Evolutionary conservation across 2,329 filamentous ascomycete species (phyloP).

Genomic region (Ophioceras dolichostomum): DNA sequence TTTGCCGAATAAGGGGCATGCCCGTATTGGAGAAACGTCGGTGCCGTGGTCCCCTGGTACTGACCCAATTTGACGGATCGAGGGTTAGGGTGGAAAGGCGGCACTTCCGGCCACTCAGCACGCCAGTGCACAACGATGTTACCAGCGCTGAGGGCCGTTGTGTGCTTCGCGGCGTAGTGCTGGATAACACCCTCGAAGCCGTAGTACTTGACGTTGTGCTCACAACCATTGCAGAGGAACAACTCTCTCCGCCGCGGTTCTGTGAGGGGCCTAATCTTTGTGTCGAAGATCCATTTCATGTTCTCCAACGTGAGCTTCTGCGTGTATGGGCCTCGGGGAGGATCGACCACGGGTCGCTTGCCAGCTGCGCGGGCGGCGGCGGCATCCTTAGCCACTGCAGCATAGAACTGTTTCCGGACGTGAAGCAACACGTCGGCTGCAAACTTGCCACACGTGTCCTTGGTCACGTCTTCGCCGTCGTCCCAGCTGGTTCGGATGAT

Average conservation of each 20-base stretch:
- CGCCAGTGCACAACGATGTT: slow-evolving; percentile 69
- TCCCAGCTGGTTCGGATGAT: slow-evolving; percentile 55
- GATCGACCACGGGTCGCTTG: slow-evolving; percentile 30
- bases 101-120: slow-evolving; percentile 64
- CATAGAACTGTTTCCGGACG: slow-evolving; percentile 55
- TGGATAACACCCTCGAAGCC: slow-evolving; percentile 71
- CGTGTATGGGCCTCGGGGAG: slow-evolving; percentile 39
- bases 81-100: slow-evolving; percentile 59
- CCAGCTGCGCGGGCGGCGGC: slow-evolving; percentile 32
- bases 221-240: slow-evolving; percentile 63
- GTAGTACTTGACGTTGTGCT: slow-evolving; percentile 52
- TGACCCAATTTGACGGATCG: slow-evolving; percentile 18
- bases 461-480: slow-evolving; percentile 48
- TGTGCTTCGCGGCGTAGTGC: slow-evolving; percentile 77
- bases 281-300: slow-evolving; percentile 77
- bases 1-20: too few species aligned
- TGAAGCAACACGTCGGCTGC: slow-evolving; percentile 60
- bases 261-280: slow-evolving; percentile 59
- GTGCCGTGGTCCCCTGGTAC: too few species aligned
- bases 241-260: slow-evolving; percentile 56
- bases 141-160: slow-evolving; percentile 53
- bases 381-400: slow-evolving; percentile 41
- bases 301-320: slow-evolving; percentile 64
- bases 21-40: slow-evolving; percentile 3
- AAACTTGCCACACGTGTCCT: slow-evolving; percentile 53